Base-by-base conservation (phyloP, 2,329 filamentous ascomycete species). In the Aspergillus tanneri region DNA sequence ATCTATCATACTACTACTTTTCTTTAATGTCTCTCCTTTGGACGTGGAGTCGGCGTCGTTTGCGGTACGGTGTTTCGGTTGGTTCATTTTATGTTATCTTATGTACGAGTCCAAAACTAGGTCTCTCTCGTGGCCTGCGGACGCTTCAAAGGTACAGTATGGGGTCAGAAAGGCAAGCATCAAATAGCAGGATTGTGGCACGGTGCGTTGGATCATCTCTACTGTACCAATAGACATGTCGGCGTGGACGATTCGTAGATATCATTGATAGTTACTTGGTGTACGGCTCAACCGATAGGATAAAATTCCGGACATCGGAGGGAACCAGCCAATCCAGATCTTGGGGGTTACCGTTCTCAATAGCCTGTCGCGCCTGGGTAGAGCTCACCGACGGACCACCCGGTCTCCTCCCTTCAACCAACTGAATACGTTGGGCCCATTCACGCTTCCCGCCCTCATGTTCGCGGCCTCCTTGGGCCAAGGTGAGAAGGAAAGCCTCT, bases 361-460 rank as follows among this genome's bases (percentile, higher is more conserved):
- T 60, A 5, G 69, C 70, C 47, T 70, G 61, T 10, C 73, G 66
- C 3, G 71, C 72, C 38, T 56, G 67, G 1, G 73, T 76, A 22
- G 72, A 75, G 58, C 73, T 76, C 25, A 76, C 66, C 2, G 67
- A 58, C 7, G 55, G 54, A n/a, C 68, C 64, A 2, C 58, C 67
- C 0, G 61, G 54, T 23, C 62, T 64, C 40, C 62, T 69, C 5
- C 70, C 71, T 35, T 72, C 64, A 8, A 72, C 70, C 19, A 76
- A 56, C 43, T 70, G 63, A 14, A 76, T 72, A 12, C 62, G 65
- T 18, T 70, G 46, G 7, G 68, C 70, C 73, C 73, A 76, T 59
- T 74, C 72, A 30, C 61, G 58, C 43, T 62, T 68, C 14, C 62
- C 68, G 11, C 72, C 72, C 34, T 70, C 62, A 2, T 39, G 45